Percentiles rank a stretch among this genome's conserved stretches.
Evolutionary conservation across 208 protist genomes (phyloP).

Genomic region (Acanthamoeba sp.): DNA sequence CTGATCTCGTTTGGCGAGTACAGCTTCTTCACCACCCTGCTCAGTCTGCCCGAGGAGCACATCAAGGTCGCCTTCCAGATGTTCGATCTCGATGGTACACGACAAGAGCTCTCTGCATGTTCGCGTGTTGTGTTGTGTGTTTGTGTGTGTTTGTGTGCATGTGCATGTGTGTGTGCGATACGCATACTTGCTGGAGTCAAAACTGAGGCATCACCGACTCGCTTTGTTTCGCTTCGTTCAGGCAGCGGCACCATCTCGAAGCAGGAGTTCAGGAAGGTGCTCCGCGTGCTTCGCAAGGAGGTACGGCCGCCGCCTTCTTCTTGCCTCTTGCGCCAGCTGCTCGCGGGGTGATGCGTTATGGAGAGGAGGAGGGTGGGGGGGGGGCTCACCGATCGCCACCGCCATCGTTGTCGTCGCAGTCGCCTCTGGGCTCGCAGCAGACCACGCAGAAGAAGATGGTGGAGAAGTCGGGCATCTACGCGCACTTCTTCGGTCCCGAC

Average conservation of each 20-base stretch:
- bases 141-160: no score
- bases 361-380: neutral
- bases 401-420: neutral
- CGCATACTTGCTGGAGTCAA: no score
- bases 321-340: no score
- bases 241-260: neutral
- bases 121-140: neutral
- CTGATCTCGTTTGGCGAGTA: slow-evolving; percentile 71
- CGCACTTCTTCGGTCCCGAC: slow-evolving; percentile 25
- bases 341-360: no score
- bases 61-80: slow-evolving; percentile 76
- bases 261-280: slow-evolving; percentile 2
- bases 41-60: slow-evolving; percentile 57
- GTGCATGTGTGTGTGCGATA: no score
- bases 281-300: slow-evolving; percentile 38
- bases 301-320: neutral
- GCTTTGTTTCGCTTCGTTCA: neutral
- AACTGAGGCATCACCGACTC: no score
- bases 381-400: no score
- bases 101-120: neutral
- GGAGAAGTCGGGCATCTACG: neutral
- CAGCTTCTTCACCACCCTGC: slow-evolving; percentile 69
- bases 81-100: slow-evolving; percentile 64
- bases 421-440: neutral
- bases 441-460: neutral